Conservation (phyloP, 345 rosid species). For the Brassica rapa region DNA sequence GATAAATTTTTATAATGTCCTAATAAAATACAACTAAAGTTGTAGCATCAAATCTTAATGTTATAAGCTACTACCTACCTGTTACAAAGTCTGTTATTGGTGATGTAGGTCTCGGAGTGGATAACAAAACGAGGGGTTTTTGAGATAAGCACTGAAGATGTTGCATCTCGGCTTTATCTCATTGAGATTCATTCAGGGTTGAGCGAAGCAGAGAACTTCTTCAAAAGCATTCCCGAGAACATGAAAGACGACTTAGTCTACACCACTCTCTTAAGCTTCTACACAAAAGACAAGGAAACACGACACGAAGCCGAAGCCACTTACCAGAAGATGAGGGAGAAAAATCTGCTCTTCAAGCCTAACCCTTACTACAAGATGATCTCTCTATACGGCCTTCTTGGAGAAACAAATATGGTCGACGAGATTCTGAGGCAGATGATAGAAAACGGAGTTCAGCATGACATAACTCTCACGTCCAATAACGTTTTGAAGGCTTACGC, state of each 20-base stretch:
- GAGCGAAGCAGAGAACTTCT: slow-evolving; percentile 25
- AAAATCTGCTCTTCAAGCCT: neutral
- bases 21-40: neutral
- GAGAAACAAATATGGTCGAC: slow-evolving; percentile 8
- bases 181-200: slow-evolving; percentile 20
- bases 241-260: slow-evolving; percentile 12
- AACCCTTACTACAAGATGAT: slow-evolving; percentile 18
- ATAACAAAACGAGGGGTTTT: neutral
- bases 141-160: slow-evolving; percentile 12
- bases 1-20: too few relatives aligned
- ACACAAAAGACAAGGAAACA: slow-evolving; percentile 12
- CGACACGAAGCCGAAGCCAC: slow-evolving; percentile 7
- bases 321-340: slow-evolving; percentile 14
- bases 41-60: neutral
- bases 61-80: neutral
- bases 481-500: slow-evolving; percentile 26
- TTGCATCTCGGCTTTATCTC: slow-evolving; percentile 19
- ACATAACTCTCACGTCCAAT: slow-evolving; percentile 2
- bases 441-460: slow-evolving; percentile 10
- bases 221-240: slow-evolving; percentile 18
- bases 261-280: slow-evolving; percentile 10
- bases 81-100: neutral
- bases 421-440: slow-evolving; percentile 15
- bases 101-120: slow-evolving; percentile 22
- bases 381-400: slow-evolving; percentile 1